Evolutionary conservation across 2,329 filamentous ascomycete species (phyloP).

Genomic region (Beauveria sp.): DNA sequence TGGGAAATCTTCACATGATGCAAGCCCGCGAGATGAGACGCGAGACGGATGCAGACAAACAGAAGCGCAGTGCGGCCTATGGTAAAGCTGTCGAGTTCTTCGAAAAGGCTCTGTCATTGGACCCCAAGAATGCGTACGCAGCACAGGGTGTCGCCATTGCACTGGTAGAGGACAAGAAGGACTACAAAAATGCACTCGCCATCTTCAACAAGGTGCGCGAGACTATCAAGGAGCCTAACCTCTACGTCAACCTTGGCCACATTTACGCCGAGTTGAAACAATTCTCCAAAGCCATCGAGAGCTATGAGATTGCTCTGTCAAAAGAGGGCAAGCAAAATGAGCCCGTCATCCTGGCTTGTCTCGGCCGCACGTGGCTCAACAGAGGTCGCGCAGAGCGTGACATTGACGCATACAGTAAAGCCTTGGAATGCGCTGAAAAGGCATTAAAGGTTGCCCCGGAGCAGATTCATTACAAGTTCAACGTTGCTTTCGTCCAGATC

Average conservation of each 20-base stretch:
- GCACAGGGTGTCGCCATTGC: constrained; percentile 95
- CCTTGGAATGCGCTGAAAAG: constrained; percentile 56
- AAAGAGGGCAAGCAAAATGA: constrained; percentile 71
- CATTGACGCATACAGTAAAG: constrained; percentile 48
- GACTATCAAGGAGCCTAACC: constrained; percentile 77
- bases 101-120: constrained; percentile 92
- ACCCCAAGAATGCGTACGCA: constrained; percentile 90
- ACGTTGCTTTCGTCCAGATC: constrained; percentile 95
- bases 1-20: constrained; percentile 88
- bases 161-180: constrained; percentile 88
- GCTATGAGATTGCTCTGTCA: constrained; percentile 78
- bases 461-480: constrained; percentile 90
- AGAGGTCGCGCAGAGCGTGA: constrained; percentile 60
- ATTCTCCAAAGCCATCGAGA: constrained; percentile 85
- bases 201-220: constrained; percentile 89
- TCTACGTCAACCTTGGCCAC: constrained; percentile 90
- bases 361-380: constrained; percentile 81
- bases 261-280: constrained; percentile 87
- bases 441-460: constrained; percentile 73
- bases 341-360: constrained; percentile 71
- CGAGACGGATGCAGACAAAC: constrained; percentile 80
- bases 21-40: constrained; percentile 91
- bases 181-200: constrained; percentile 71
- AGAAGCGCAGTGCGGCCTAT: constrained; percentile 82
- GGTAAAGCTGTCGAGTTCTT: constrained; percentile 95